Evolutionary conservation across 2,329 filamentous ascomycete species (phyloP), one percentile per base, ranked within the genome.

Genomic region (Phoma sp.): DNA sequence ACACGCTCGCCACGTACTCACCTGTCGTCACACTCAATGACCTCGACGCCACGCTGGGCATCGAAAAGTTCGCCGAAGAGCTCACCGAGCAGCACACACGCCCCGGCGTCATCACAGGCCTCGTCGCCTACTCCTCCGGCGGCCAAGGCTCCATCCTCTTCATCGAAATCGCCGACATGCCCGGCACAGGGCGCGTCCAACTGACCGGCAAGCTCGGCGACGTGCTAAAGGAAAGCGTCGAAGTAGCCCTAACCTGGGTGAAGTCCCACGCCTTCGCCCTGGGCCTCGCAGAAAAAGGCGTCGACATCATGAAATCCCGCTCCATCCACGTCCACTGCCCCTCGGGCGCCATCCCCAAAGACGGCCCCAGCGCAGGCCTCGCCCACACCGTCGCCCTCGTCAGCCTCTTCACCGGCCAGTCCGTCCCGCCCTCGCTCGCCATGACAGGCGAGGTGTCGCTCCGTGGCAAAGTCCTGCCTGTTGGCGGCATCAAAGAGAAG

Each of bases 401-500:
- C 69, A 95, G 90, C 1, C 82, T 99, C 17, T 96, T 99, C 75
- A 89, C 87, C 9, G 90, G 88, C 57, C 92, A 92, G 69, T 81
- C 90, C 24, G 93, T 99, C 4, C 91, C 94, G 36, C 91, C 94
- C 0, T 92, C 90, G 3, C 88, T 99, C 76, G 95, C 95, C 38
- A 99, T 99, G 95, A 99, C 95, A 0, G 87, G 87, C 8, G 87
- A 89, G 69, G 78, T 89, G 58, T 92, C 90, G 52, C 85, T 99
- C 24, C 86, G 95, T 37, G 95, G 95, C 21, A 87, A 92, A 62
- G 90, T 99, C 52, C 91, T 95, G 77, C 92, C 94, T 24, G 95
- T 99, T 32, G 95, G 95, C 48, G 95, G 95, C 17, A 98, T 99
- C 79, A 97, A 98, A 78, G 94, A 99, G 85, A 99, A 99, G 77